Conservation (phyloP, 176 grass and related monocot genomes). For the Carex cristatella region DNA sequence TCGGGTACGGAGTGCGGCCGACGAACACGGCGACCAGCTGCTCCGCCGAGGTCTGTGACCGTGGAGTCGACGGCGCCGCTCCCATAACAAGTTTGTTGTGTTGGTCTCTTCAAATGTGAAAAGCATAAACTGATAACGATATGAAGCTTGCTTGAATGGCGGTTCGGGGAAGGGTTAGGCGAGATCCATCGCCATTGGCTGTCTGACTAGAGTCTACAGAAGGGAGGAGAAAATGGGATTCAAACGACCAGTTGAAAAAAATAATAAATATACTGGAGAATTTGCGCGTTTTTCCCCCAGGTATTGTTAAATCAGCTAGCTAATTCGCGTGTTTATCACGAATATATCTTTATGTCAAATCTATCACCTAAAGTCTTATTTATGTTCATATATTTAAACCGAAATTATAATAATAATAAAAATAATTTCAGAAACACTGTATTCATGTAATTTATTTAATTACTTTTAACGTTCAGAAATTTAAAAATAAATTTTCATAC, state of each 20-base stretch:
- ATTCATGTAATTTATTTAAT: too few species aligned
- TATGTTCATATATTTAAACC: too few species aligned
- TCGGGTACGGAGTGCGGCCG: conserved; percentile 55
- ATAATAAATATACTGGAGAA: not conserved
- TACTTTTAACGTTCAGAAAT: too few species aligned
- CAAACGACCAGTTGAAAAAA: not conserved
- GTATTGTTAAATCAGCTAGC: not conserved
- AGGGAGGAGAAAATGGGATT: conserved; percentile 17
- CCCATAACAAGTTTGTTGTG: conserved; percentile 44
- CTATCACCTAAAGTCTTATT: too few species aligned
- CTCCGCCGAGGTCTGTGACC: conserved; percentile 46
- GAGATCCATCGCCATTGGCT: conserved; percentile 14
- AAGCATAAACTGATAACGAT: not conserved
- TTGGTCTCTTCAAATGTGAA: not conserved
- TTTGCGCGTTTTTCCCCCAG: not conserved
- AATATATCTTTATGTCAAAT: not conserved
- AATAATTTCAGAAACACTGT: too few species aligned
- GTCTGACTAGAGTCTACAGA: conserved; percentile 3
- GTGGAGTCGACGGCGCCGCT: conserved; percentile 77
- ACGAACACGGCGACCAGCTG: conserved; percentile 81
- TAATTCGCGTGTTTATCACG: not conserved
- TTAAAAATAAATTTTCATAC: too few species aligned
- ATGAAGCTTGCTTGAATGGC: not conserved
- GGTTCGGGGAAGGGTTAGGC: conserved; percentile 18
- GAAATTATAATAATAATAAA: too few species aligned